phyloP scores from a whole-genome alignment of 2,329 filamentous ascomycete species.

The Colletotrichum endophyticum region DNA sequence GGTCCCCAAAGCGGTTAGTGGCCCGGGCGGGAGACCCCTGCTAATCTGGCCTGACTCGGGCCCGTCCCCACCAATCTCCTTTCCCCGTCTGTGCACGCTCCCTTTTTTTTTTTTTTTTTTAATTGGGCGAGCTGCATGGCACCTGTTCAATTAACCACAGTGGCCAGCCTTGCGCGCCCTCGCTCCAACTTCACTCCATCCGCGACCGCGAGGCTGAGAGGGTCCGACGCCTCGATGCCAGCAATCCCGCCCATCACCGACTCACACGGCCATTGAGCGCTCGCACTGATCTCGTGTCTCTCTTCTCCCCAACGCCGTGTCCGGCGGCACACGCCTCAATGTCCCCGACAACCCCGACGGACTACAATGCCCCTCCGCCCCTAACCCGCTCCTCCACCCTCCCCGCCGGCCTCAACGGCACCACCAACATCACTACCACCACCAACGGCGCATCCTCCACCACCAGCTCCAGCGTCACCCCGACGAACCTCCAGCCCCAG shows the following conservation, averaged over 20 bases:
- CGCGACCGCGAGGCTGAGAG: slow-evolving; percentile 15
- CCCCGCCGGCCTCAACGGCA: slow-evolving; percentile 33
- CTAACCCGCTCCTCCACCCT: slow-evolving; percentile 46
- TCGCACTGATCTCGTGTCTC: background rate
- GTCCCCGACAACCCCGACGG: slow-evolving; percentile 19
- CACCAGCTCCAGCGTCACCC: background rate
- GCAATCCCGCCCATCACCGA: background rate
- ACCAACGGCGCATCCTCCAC: slow-evolving; percentile 26
- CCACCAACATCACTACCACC: slow-evolving; percentile 29
- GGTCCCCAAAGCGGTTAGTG: background rate
- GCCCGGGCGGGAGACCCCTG: background rate
- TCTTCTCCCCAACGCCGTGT: background rate
- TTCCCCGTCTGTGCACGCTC: slow-evolving; percentile 14
- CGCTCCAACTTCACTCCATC: background rate
- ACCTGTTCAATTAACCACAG: background rate
- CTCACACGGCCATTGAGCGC: background rate
- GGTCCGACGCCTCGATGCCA: background rate
- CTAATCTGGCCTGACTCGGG: background rate
- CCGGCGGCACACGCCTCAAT: background rate
- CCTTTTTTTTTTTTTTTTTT: background rate
- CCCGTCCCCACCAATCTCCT: slow-evolving; percentile 6
- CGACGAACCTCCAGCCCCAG: slow-evolving; percentile 34
- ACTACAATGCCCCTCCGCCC: slow-evolving; percentile 21
- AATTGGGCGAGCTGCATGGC: background rate
- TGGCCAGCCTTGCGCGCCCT: background rate